Conservation (phyloP, 345 rosid genomes). For the Adansonia digitata region DNA sequence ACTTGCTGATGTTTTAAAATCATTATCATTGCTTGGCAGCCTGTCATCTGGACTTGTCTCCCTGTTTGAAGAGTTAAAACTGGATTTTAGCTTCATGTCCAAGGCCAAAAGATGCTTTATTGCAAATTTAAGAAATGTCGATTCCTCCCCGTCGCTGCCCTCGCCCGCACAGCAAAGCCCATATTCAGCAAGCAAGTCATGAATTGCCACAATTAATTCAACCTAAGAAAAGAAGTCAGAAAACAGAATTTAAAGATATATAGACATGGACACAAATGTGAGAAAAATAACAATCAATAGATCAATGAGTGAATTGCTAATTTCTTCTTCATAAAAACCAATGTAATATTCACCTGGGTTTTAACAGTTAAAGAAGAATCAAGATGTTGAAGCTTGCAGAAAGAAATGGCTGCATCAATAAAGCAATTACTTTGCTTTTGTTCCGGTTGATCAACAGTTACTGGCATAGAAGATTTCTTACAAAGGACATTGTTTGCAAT, state of each 20-base stretch:
- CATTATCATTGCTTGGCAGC: slow-evolving; percentile 22
- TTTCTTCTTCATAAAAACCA: slow-evolving; percentile 6
- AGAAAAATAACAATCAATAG: slow-evolving; percentile 7
- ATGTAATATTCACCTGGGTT: slow-evolving; percentile 55
- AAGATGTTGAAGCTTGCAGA: slow-evolving; percentile 92
- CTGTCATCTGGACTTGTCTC: slow-evolving; percentile 35
- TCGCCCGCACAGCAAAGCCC: slow-evolving; percentile 90
- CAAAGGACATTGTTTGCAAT: slow-evolving; percentile 53
- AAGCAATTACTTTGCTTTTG: slow-evolving; percentile 65
- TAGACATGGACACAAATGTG: slow-evolving; percentile 4
- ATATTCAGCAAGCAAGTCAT: slow-evolving; percentile 87
- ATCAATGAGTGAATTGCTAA: slow-evolving; percentile 1
- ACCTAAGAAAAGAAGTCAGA: slow-evolving; percentile 41
- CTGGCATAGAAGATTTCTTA: slow-evolving; percentile 47
- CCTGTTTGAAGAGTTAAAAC: slow-evolving; percentile 37
- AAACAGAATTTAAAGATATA: slow-evolving; percentile 6
- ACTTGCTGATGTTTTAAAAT: slow-evolving; percentile 28
- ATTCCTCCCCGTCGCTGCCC: slow-evolving; percentile 78
- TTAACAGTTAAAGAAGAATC: slow-evolving; percentile 51
- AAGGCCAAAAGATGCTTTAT: slow-evolving; percentile 89
- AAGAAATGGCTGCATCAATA: slow-evolving; percentile 75
- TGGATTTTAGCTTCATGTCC: slow-evolving; percentile 88
- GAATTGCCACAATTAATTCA: slow-evolving; percentile 78
- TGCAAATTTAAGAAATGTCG: slow-evolving; percentile 86
- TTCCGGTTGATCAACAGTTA: slow-evolving; percentile 47